A percentile compares a stretch with the other conserved stretches of the same genome.
Conservation (phyloP, 2,329 filamentous ascomycete species). For the Diaporthe sp. region DNA sequence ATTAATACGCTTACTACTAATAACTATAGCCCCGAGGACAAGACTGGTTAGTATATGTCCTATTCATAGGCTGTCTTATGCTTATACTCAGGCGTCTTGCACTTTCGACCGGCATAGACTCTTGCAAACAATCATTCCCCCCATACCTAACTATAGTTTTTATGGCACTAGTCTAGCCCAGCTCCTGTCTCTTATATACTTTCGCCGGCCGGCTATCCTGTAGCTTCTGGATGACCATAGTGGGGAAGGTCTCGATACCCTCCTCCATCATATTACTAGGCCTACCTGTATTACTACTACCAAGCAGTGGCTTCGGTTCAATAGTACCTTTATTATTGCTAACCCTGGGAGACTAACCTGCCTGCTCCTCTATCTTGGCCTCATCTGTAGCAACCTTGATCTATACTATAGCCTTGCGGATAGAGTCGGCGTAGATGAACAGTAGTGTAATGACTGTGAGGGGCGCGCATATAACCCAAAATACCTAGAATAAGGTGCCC, state of each 20-base stretch:
- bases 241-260: neutral
- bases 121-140: neutral
- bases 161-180: conserved; percentile 12
- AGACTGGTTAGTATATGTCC: conserved; percentile 1
- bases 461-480: conserved; percentile 56
- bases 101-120: neutral
- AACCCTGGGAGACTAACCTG: neutral
- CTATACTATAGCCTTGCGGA: conserved; percentile 58
- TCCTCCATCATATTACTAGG: neutral
- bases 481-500: conserved; percentile 57
- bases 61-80: neutral
- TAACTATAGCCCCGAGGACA: neutral
- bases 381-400: conserved; percentile 50
- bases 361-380: conserved; percentile 14
- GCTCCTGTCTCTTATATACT: conserved; percentile 11
- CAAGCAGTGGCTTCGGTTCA: conserved; percentile 1
- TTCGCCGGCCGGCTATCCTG: neutral
- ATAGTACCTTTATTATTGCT: neutral
- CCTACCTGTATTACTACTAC: neutral
- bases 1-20: neutral
- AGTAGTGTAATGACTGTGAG: conserved; percentile 51
- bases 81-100: neutral
- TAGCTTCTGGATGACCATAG: conserved; percentile 1
- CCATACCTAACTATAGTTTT: conserved; percentile 13
- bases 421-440: conserved; percentile 59